A percentile compares a stretch with the other conserved stretches of the same genome.
Conservation (phyloP, 345 rosid genomes). For the Psidium guajava region DNA sequence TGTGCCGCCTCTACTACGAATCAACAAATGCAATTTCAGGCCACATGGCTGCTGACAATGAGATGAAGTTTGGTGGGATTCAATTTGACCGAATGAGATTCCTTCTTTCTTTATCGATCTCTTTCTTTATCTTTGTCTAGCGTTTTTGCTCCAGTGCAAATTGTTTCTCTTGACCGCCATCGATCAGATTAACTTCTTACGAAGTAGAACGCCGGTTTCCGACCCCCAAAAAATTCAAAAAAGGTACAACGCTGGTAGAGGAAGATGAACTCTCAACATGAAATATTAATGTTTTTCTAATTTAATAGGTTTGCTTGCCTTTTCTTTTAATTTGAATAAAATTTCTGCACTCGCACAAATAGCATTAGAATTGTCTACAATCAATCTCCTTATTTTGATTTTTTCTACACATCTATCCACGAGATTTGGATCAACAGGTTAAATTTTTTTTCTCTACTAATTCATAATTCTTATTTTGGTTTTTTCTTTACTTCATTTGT, state of each 20-base stretch:
- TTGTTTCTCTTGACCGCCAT: neutral
- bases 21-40: neutral
- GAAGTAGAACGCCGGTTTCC: neutral
- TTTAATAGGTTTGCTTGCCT: no score
- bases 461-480: no score
- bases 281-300: neutral
- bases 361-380: no score
- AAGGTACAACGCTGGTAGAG: neutral
- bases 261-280: neutral
- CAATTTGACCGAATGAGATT: neutral
- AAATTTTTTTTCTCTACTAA: no score
- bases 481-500: no score
- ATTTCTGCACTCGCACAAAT: no score
- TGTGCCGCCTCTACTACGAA: neutral
- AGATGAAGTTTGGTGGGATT: neutral
- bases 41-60: neutral
- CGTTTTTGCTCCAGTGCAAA: neutral
- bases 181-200: neutral
- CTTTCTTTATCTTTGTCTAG: neutral
- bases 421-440: no score
- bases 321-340: no score
- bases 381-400: no score
- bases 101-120: neutral
- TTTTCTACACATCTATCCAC: no score
- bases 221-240: no score